Base-by-base conservation (phyloP, 2,329 filamentous ascomycete genomes). In the Verticillium isaacii region DNA sequence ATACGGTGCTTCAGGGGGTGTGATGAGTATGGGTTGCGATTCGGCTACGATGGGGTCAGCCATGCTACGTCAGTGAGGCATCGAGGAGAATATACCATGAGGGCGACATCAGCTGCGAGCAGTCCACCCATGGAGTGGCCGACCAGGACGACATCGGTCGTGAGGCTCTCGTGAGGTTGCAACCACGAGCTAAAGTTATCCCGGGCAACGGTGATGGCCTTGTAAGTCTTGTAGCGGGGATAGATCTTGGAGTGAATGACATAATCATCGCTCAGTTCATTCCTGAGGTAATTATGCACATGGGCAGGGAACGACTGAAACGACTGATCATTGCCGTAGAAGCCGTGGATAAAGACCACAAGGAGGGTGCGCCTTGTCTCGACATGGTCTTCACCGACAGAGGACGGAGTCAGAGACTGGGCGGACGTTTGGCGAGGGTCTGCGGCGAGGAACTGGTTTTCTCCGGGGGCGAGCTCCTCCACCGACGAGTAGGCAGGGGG, bases 51-150 rank as follows among this genome's bases (percentile, higher is more conserved):
- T 25, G 25, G 56, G 11, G 19, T n/a, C 17, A 52, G 34, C 19
- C 41, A 19, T 36, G 19, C 19, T 5, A 15, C 8, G 34, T 11
- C 3, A 36, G 34, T 36, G 8, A 14, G 32, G 5, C 6, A 6
- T 12, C 14, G 12, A n/a, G 65, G 61, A 15, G 58, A 12, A 45
- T 76, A 69, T 69, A 82, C 83, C 72, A 90, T 82, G 55, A 96
- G 78, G 2, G 86, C 87, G 32, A 96, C 85, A 68, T 97, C 93
- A 1, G 91, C 91, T 32, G 90, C 86, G 32, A 97, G 75, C 29
- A 97, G 80, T 1, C 93, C 93, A 17, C 93, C 93, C 87, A 97
- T 94, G 52, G 91, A 96, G 73, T 97, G 93, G 1, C 93, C 93
- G 2, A 96, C 79, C 3, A 97, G 80, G 23, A 97, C 81, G 2